phyloP scores from a whole-genome alignment of 1,139 yeast species.

The Sugiyamaella japonica region DNA sequence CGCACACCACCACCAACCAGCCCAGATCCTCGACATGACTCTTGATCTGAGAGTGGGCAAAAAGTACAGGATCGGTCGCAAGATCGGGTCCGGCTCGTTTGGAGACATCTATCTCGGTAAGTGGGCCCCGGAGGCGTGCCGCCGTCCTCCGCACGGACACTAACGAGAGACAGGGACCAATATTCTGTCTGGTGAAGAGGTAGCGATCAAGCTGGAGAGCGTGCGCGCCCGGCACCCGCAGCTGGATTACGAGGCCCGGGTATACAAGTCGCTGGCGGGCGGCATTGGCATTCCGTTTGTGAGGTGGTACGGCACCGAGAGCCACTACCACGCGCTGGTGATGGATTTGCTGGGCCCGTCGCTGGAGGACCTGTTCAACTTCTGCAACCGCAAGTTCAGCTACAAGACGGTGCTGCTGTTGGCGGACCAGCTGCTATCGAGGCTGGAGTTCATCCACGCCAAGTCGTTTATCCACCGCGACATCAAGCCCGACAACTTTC shows the following conservation, averaged over 20 bases:
- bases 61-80: constrained; percentile 91
- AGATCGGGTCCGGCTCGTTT: constrained; percentile 96
- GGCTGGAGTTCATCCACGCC: constrained; percentile 94
- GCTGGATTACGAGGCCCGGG: constrained; percentile 93
- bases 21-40: constrained; percentile 1
- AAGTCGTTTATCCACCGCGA: constrained; percentile 86
- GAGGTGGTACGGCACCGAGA: constrained; percentile 96
- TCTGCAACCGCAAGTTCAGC: constrained; percentile 90
- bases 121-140: constrained; percentile 18
- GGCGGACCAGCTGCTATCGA: constrained; percentile 92
- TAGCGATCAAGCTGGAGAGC: constrained; percentile 91
- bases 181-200: constrained; percentile 94
- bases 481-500: constrained; percentile 93
- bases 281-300: constrained; percentile 98
- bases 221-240: constrained; percentile 94
- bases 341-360: constrained; percentile 95
- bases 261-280: constrained; percentile 89
- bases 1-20: background rate
- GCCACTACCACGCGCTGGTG: constrained; percentile 96
- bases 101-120: constrained; percentile 89
- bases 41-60: constrained; percentile 87
- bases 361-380: constrained; percentile 91
- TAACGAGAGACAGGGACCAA: constrained; percentile 55
- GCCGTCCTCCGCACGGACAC: background rate
- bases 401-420: constrained; percentile 88